Evolutionary conservation across 176 grass and related monocot species (phyloP).

Genomic region (Dactylis glomerata): DNA sequence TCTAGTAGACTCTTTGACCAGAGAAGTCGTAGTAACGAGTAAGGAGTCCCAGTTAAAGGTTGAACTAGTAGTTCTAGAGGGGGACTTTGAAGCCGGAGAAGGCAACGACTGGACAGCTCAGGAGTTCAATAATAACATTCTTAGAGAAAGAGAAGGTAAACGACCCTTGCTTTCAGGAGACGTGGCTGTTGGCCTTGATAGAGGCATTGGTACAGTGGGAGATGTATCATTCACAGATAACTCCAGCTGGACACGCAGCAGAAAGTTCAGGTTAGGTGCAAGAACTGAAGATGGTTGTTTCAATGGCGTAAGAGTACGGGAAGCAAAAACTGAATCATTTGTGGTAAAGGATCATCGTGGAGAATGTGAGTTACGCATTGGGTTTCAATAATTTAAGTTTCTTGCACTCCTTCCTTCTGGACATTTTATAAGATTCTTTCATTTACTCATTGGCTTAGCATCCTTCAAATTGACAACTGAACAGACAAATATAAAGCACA

Average conservation of each 20-base stretch:
- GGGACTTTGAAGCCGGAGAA: constrained; percentile 79
- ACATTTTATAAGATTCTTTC: constrained; percentile 1
- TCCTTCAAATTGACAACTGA: constrained; percentile 11
- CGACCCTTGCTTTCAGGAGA: constrained; percentile 79
- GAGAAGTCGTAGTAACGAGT: constrained; percentile 40
- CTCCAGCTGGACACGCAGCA: constrained; percentile 92
- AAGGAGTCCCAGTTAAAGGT: constrained; percentile 57
- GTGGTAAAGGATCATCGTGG: constrained; percentile 97
- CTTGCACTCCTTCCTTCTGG: constrained; percentile 4
- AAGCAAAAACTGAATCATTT: constrained; percentile 85
- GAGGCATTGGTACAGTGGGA: constrained; percentile 57
- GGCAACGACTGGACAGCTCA: constrained; percentile 61
- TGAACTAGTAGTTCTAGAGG: constrained; percentile 90
- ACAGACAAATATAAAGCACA: neutral
- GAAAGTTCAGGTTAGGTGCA: constrained; percentile 95
- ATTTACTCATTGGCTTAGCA: neutral
- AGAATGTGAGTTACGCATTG: constrained; percentile 70
- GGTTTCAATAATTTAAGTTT: constrained; percentile 21
- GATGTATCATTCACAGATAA: constrained; percentile 92
- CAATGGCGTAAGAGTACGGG: constrained; percentile 65
- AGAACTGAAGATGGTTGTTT: constrained; percentile 66
- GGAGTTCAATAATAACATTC: constrained; percentile 85
- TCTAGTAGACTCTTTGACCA: constrained; percentile 60
- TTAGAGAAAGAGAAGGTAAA: constrained; percentile 92
- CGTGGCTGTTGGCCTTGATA: constrained; percentile 47